phyloP scores from a whole-genome alignment of 2,329 filamentous ascomycete species.

The Calcarisporium arbuscula region DNA sequence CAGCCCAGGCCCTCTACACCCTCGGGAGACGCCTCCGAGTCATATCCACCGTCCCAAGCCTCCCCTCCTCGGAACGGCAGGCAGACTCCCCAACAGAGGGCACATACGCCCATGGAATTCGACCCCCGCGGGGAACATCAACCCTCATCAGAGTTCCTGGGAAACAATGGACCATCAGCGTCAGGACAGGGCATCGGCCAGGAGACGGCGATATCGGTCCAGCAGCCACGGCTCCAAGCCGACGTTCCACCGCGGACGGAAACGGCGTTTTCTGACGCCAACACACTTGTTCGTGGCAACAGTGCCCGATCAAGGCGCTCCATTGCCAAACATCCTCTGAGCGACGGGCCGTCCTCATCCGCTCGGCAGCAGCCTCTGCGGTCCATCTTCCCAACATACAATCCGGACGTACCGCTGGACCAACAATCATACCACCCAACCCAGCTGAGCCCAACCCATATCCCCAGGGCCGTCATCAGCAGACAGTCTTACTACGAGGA shows the following conservation, averaged over 20 bases:
- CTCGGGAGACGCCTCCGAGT: constrained; percentile 6
- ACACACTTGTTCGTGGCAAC: constrained; percentile 41
- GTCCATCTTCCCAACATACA: constrained; percentile 73
- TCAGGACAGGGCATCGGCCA: constrained; percentile 13
- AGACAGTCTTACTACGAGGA: constrained; percentile 49
- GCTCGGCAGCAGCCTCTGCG: constrained; percentile 39
- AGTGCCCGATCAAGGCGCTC: constrained; percentile 48
- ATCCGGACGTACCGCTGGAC: constrained; percentile 58
- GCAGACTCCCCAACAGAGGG: constrained; percentile 25
- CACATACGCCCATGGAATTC: constrained; percentile 27
- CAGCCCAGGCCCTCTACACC: constrained; percentile 23
- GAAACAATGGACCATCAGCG: constrained; percentile 7
- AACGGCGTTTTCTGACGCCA: constrained; percentile 45
- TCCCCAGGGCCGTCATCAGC: constrained; percentile 60
- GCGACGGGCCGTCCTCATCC: constrained; percentile 23
- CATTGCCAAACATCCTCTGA: constrained; percentile 48
- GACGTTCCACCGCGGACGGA: constrained; percentile 41
- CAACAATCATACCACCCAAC: constrained; percentile 67
- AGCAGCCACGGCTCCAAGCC: constrained; percentile 33
- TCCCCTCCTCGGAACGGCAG: constrained; percentile 24
- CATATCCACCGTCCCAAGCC: constrained; percentile 14
- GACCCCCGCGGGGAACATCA: constrained; percentile 20
- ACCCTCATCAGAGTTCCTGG: constrained; percentile 15
- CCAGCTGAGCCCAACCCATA: constrained; percentile 55
- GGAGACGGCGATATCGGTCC: constrained; percentile 23